Evolutionary conservation across 106 monocot genomes (phyloP).

Genomic region (Agapanthus africanus): DNA sequence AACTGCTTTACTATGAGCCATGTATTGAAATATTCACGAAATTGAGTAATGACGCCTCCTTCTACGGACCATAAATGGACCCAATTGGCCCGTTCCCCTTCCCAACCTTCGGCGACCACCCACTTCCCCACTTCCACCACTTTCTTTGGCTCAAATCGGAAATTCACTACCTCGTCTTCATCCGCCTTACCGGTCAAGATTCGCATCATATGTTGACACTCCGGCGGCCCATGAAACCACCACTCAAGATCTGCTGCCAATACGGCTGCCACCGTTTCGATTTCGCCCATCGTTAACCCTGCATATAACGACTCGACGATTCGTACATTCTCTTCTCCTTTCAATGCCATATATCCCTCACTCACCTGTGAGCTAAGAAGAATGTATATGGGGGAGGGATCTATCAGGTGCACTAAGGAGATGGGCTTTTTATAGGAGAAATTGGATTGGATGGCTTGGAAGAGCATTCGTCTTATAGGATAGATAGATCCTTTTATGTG

Average conservation of each 20-base stretch:
- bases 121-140: constrained; percentile 24
- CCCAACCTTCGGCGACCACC: constrained; percentile 55
- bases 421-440: too few species aligned
- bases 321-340: too few species aligned
- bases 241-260: constrained; percentile 38
- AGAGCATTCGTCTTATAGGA: too few species aligned
- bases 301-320: constrained; percentile 32
- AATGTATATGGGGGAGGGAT: too few species aligned
- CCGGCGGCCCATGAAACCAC: constrained; percentile 51
- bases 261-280: constrained; percentile 14
- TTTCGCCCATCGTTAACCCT: constrained; percentile 17
- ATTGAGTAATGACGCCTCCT: constrained; percentile 28
- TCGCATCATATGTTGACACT: constrained; percentile 41
- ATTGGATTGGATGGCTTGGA: too few species aligned
- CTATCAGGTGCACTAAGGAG: too few species aligned
- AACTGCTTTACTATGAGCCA: constrained; percentile 28
- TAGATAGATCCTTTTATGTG: too few species aligned
- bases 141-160: constrained; percentile 27
- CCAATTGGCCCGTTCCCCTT: constrained; percentile 36
- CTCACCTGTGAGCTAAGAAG: too few species aligned
- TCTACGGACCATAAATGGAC: constrained; percentile 43
- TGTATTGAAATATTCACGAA: constrained; percentile 51
- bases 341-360: too few species aligned
- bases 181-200: constrained; percentile 22
- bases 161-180: neutral